Evolutionary conservation across 139 green algal species (phyloP).

Genomic region (Chlamydomonas asymmetrica): DNA sequence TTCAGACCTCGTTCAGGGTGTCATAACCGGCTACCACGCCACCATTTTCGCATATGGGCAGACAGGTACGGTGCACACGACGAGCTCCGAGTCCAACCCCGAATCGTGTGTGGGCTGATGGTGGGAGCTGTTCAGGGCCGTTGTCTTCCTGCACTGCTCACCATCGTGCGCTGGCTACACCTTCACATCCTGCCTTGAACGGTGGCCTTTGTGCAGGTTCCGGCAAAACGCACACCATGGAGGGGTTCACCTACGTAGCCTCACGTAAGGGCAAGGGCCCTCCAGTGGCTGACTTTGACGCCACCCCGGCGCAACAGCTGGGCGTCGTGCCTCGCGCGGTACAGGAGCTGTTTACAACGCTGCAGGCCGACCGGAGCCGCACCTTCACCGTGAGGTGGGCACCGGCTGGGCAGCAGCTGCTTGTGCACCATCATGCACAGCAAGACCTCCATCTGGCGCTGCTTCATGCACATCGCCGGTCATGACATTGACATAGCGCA

Average conservation of each 20-base stretch:
- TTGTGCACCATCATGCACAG: background rate
- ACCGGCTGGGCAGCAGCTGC: slow-evolving; percentile 35
- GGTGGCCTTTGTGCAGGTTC: slow-evolving; percentile 20
- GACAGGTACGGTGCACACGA: slow-evolving; percentile 24
- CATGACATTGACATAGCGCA: background rate
- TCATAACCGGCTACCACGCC: slow-evolving; percentile 34
- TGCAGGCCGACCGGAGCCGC: background rate
- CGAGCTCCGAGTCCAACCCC: background rate
- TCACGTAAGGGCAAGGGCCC: too few relatives aligned
- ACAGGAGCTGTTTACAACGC: slow-evolving; percentile 30
- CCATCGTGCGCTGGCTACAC: background rate
- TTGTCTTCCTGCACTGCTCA: background rate
- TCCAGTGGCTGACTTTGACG: slow-evolving; percentile 34
- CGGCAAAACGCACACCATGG: slow-evolving; percentile 67
- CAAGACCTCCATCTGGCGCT: too few relatives aligned
- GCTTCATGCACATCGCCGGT: background rate
- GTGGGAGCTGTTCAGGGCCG: background rate
- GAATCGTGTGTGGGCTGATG: background rate
- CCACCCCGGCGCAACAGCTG: slow-evolving; percentile 38
- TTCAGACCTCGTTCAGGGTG: slow-evolving; percentile 24
- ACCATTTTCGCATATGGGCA: slow-evolving; percentile 61
- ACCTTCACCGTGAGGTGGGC: slow-evolving; percentile 33
- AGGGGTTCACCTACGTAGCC: slow-evolving; percentile 47
- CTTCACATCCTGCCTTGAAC: background rate
- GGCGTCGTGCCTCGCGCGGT: slow-evolving; percentile 49